Base-by-base conservation (phyloP, 1,284 basidiomycete genomes). In the Cryptococcus wingfieldii region DNA sequence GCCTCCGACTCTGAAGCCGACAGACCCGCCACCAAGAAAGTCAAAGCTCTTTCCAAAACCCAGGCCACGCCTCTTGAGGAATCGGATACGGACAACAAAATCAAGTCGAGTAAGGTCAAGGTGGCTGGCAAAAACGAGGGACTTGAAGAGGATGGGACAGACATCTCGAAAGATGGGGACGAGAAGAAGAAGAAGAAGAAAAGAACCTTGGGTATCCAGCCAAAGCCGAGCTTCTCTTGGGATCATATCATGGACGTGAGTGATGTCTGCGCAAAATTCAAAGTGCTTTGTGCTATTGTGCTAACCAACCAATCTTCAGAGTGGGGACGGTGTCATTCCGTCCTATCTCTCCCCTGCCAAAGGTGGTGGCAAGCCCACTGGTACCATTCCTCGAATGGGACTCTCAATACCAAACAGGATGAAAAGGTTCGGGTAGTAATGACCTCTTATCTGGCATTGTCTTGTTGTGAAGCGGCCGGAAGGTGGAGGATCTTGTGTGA, bases 141-240 rank as follows among this genome's bases (percentile, higher is more conserved):
- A 18, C 10, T 18, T 4, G 43, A 55, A 34, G 27, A 54, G 3
- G 47, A 47, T 27, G 14, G n/a, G 27, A 28, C 52, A 46, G 47
- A 38, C 31, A 34, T 34, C 31, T 34, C 31, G 31, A 14, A 50
- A 28, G 51, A 49, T 14, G 54, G 41, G 4, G 49, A 14, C 14
- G 66, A 61, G 53, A 72, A 71, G 68, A 75, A 63, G 55, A 74
- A 73, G 68, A 74, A 74, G 70, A 75, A 75, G 65, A 71, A 69
- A 56, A 59, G 70, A 39, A 67, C 68, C 42, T 56, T 75, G 42
- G 66, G 61, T 28, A 60, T 54, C 8, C 60, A 65, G 41, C 60
- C 72, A 0, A 58, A 66, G 25, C 44, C 44, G 18, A 49, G 9
- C 37, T 75, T 75, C 52, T 55, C 52, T 5, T 75, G 73, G 73